Percentiles rank a stretch among this genome's conserved stretches.
Conservation (phyloP, 345 rosid species). For the Streptanthus diversifolius region DNA sequence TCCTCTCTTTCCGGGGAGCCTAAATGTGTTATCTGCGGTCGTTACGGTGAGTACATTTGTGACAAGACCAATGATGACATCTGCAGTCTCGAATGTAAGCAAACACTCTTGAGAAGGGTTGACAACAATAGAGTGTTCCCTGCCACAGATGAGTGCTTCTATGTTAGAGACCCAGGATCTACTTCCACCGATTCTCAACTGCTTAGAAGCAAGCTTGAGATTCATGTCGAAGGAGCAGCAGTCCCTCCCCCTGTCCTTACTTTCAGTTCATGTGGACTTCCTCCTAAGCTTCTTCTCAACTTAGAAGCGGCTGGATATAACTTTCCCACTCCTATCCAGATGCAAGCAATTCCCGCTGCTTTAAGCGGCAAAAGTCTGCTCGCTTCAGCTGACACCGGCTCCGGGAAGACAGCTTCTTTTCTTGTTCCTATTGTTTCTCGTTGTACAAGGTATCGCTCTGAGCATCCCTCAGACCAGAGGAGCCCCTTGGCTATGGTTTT, state of each 20-base stretch:
- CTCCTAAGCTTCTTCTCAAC: conserved; percentile 58
- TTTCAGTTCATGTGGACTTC: conserved; percentile 54
- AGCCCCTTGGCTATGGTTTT: conserved; percentile 66
- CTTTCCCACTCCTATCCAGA: conserved; percentile 81
- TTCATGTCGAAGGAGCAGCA: conserved; percentile 53
- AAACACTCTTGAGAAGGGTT: conserved; percentile 37
- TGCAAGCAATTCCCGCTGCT: conserved; percentile 87
- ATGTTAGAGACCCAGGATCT: conserved; percentile 49
- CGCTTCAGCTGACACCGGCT: conserved; percentile 87
- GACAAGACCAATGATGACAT: conserved; percentile 81
- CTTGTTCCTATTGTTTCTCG: conserved; percentile 65
- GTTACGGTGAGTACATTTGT: conserved; percentile 88
- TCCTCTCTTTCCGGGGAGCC: conserved; percentile 66
- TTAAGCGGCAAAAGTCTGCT: conserved; percentile 59
- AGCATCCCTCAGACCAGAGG: conserved; percentile 32
- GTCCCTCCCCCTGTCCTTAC: conserved; percentile 61
- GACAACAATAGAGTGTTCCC: conserved; percentile 36
- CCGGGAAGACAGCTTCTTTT: conserved; percentile 88
- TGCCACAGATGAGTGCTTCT: conserved; percentile 75
- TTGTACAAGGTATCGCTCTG: conserved; percentile 45
- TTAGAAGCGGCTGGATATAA: conserved; percentile 68
- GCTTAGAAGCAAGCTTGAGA: conserved; percentile 70
- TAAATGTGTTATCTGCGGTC: conserved; percentile 66
- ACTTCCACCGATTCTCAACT: conserved; percentile 39
- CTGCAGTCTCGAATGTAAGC: conserved; percentile 91